Percentiles rank a stretch among this genome's conserved stretches.
phyloP scores from a whole-genome alignment of 2,329 filamentous ascomycete species.

The Paradendryphiella salina region DNA sequence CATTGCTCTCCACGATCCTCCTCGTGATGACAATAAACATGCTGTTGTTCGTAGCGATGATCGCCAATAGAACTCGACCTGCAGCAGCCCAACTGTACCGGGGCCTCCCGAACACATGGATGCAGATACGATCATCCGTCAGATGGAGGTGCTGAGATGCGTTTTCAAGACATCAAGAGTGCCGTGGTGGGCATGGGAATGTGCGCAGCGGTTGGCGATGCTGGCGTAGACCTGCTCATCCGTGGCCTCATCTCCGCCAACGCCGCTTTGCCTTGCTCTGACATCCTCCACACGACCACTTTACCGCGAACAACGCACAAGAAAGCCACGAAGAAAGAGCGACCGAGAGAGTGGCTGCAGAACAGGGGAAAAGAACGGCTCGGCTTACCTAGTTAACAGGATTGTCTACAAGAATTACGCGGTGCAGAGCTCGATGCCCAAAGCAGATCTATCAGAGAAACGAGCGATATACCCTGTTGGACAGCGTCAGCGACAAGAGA shows the following conservation, averaged over 20 bases:
- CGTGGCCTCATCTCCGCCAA: slow-evolving; percentile 9
- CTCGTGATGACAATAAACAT: neutral
- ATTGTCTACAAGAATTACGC: slow-evolving; percentile 31
- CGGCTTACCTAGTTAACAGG: slow-evolving; percentile 42
- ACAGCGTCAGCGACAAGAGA: slow-evolving; percentile 10
- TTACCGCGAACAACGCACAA: neutral
- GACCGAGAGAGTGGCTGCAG: neutral
- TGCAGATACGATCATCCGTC: neutral
- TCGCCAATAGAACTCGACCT: neutral
- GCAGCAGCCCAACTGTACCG: neutral
- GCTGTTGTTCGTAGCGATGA: slow-evolving; percentile 4
- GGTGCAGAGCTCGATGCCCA: slow-evolving; percentile 33
- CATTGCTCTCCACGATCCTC: neutral
- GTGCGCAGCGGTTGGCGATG: slow-evolving; percentile 5
- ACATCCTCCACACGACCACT: slow-evolving; percentile 4
- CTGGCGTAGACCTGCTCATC: slow-evolving; percentile 4
- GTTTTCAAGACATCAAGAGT: neutral
- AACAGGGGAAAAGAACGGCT: slow-evolving; percentile 2
- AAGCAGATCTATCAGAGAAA: slow-evolving; percentile 40
- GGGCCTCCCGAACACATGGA: neutral
- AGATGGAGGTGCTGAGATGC: neutral
- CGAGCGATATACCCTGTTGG: slow-evolving; percentile 32
- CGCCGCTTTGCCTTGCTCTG: neutral
- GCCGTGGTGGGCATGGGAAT: neutral
- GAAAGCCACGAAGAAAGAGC: neutral